Percentiles rank a stretch among this genome's conserved stretches.
phyloP scores from a whole-genome alignment of 495 filamentous ascomycete species.

The Penicillium goetzii region DNA sequence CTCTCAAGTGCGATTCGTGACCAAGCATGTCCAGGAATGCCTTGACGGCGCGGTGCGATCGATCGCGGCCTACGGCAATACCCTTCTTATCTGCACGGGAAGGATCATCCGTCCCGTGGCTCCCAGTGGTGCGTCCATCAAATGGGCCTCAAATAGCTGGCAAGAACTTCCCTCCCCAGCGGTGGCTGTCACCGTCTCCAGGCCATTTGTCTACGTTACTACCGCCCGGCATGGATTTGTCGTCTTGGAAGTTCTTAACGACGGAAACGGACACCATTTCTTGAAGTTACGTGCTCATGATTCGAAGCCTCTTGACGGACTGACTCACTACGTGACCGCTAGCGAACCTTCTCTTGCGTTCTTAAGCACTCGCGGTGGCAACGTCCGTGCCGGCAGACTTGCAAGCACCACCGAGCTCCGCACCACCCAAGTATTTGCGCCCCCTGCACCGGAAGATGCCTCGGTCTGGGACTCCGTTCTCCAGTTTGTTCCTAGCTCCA shows the following conservation, averaged over 20 bases:
- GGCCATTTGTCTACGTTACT: slow-evolving; percentile 47
- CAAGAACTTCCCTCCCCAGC: slow-evolving; percentile 45
- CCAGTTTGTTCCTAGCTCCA: slow-evolving; percentile 10
- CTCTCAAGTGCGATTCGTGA: slow-evolving; percentile 36
- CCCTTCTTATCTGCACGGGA: slow-evolving; percentile 46
- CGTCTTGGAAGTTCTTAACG: slow-evolving; percentile 39
- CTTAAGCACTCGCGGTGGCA: slow-evolving; percentile 36
- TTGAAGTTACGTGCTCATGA: slow-evolving; percentile 41
- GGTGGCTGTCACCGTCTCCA: slow-evolving; percentile 45
- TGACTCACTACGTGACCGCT: slow-evolving; percentile 42
- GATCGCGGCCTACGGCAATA: slow-evolving; percentile 46
- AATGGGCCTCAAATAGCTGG: slow-evolving; percentile 38
- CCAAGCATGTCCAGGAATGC: slow-evolving; percentile 44
- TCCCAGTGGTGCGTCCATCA: slow-evolving; percentile 35
- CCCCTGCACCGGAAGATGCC: slow-evolving; percentile 8
- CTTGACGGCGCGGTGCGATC: slow-evolving; percentile 44
- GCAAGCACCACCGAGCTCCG: neutral
- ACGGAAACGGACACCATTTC: slow-evolving; percentile 14
- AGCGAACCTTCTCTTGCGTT: slow-evolving; percentile 25
- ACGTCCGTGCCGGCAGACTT: slow-evolving; percentile 36
- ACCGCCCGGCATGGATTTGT: slow-evolving; percentile 48
- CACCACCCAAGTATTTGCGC: neutral
- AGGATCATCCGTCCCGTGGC: slow-evolving; percentile 42
- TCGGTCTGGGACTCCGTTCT: slow-evolving; percentile 6
- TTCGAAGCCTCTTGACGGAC: slow-evolving; percentile 39